These are phyloP conservation scores for Coemansia sp. DNA, from an alignment of 192 early-diverging fungal genomes.

Conservation along the genomic window DNA sequence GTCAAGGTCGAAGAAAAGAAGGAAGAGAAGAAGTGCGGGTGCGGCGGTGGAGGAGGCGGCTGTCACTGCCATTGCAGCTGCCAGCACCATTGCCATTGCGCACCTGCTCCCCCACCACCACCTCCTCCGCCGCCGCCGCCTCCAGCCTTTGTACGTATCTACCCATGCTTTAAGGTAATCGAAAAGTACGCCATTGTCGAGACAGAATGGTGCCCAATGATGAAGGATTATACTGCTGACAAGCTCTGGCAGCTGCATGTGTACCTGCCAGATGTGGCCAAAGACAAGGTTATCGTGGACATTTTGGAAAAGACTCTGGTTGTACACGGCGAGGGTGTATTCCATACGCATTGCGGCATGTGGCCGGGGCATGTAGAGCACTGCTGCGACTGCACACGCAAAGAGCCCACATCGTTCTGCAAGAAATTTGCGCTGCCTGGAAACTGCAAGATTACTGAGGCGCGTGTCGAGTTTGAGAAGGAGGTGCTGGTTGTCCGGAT, in stretches of 20 bases:
- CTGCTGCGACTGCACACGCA: slow-evolving; percentile 51
- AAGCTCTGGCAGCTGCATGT: slow-evolving; percentile 55
- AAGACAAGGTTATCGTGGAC: slow-evolving; percentile 53
- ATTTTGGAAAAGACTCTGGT: slow-evolving; percentile 33
- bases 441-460: slow-evolving; percentile 42
- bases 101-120: slow-evolving; percentile 19
- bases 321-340: slow-evolving; percentile 49
- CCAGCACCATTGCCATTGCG: slow-evolving; percentile 26
- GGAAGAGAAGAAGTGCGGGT: slow-evolving; percentile 22
- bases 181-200: slow-evolving; percentile 34
- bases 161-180: slow-evolving; percentile 52
- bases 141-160: slow-evolving; percentile 36
- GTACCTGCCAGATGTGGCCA: slow-evolving; percentile 44
- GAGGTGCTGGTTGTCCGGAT: slow-evolving; percentile 53
- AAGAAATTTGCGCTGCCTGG: slow-evolving; percentile 41
- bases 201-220: slow-evolving; percentile 44
- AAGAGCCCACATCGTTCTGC: slow-evolving; percentile 43
- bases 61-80: slow-evolving; percentile 10
- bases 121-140: slow-evolving; percentile 31
- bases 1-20: slow-evolving; percentile 21
- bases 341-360: slow-evolving; percentile 54
- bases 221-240: slow-evolving; percentile 53
- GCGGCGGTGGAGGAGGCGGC: slow-evolving; percentile 13
- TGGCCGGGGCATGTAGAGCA: slow-evolving; percentile 54
- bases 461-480: slow-evolving; percentile 50